Conservation (phyloP, 2,329 filamentous ascomycete genomes). For the Venturia oleaginea region DNA sequence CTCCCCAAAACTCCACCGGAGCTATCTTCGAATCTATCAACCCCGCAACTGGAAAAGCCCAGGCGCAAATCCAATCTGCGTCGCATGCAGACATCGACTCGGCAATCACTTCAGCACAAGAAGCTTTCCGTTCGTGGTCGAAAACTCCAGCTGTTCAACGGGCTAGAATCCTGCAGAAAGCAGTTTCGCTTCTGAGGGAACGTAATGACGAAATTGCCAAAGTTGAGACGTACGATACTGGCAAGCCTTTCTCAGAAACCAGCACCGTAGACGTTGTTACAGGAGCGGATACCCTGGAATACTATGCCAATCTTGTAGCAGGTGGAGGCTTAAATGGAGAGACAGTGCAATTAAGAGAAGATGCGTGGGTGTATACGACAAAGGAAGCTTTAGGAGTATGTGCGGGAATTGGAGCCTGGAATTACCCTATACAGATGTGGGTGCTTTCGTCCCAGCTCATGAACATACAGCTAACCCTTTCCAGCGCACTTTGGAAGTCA, state of each 20-base stretch:
- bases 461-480: not conserved
- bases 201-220: constrained; percentile 72
- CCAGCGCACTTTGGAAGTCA: constrained; percentile 69
- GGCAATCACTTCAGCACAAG: constrained; percentile 60
- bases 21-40: constrained; percentile 62
- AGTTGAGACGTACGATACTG: constrained; percentile 76
- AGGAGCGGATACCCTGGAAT: constrained; percentile 77
- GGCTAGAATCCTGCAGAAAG: constrained; percentile 67
- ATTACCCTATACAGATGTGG: constrained; percentile 76
- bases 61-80: constrained; percentile 65
- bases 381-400: constrained; percentile 78
- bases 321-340: constrained; percentile 74
- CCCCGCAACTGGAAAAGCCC: constrained; percentile 58
- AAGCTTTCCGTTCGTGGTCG: constrained; percentile 69
- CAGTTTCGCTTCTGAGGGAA: constrained; percentile 62
- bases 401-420: constrained; percentile 83
- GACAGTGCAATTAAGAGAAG: constrained; percentile 61
- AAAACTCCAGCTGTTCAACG: constrained; percentile 64
- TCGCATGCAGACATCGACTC: constrained; percentile 59
- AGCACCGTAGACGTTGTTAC: constrained; percentile 75
- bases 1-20: constrained; percentile 51
- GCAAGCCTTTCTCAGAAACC: constrained; percentile 78
- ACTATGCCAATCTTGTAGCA: constrained; percentile 72
- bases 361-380: constrained; percentile 74
- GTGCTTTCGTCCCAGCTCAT: constrained; percentile 21